Base-by-base conservation (phyloP, 306 rosid species). In the Dryas alaskensis region DNA sequence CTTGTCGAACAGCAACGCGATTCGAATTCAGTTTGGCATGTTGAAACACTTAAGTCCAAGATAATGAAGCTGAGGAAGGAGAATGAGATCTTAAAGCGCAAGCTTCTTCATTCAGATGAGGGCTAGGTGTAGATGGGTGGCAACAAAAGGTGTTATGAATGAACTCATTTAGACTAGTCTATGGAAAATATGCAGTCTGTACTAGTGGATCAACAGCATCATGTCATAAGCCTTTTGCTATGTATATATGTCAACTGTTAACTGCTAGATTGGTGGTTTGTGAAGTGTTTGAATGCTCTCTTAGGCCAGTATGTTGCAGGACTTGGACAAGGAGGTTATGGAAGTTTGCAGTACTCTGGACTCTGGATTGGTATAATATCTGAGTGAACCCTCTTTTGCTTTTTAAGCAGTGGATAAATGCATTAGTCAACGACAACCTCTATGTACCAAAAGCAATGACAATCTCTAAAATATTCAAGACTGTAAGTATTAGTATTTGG, bases 21-120 rank as follows among this genome's bases (percentile, higher is more conserved):
- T 78, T 60, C 76, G 75, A 83, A 86, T 49, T 81, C 89, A 59
- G 80, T 69, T 79, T 83, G 86, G 84, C 89, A 79, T 48, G 87
- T 84, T 45, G 97, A 85, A 82, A 87, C 87, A 42, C 92, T 91
- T 57, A 84, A 86, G 81, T 84, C 76, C 84, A 87, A 84, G 79
- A 89, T 88, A 51, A 87, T 85, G 89, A 84, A 84, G 75, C 79
- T 83, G 53, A 81, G 94, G 73, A 90, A 77, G 85, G 97, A 90
- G 74, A 87, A 83, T 16, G 93, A 87, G 82, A 87, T 87, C 57
- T 81, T 91, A 3, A 91, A 84, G 76, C 87, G 90, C 80, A 87
- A 81, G 79, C 77, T 81, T 40, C 67, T 83, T 73, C 60, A 69
- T 8, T 55, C 76, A 4, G 81, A 71, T 47, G 80, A 79, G 70